Conservation (phyloP, 345 rosid species). For the Citrus sp. region DNA sequence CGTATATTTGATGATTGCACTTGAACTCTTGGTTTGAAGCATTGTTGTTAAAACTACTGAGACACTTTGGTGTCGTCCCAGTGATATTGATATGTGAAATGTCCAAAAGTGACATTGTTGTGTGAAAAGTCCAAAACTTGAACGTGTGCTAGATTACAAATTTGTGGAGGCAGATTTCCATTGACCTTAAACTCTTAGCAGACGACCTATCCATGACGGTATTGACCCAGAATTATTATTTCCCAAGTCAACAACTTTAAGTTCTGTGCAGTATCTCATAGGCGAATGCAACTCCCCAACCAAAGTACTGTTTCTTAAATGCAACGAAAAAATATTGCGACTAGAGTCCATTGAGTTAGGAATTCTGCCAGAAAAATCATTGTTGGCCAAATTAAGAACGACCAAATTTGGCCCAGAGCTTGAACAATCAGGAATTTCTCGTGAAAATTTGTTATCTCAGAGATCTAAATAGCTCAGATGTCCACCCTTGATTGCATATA, state of each 20-base stretch:
- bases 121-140: slow-evolving; percentile 3
- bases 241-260: too few species aligned
- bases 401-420: slow-evolving; percentile 2
- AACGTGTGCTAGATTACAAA: not conserved
- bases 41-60: not conserved
- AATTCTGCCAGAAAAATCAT: too few species aligned
- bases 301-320: too few species aligned
- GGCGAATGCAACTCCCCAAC: too few species aligned
- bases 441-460: slow-evolving; percentile 29
- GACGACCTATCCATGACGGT: too few species aligned
- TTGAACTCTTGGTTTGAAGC: not conserved
- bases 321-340: too few species aligned
- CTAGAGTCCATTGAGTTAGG: too few species aligned
- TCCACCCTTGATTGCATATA: not conserved
- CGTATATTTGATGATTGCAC: not conserved
- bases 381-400: not conserved
- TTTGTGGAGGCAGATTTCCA: slow-evolving; percentile 5
- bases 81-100: not conserved
- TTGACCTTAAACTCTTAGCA: not conserved
- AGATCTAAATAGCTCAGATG: slow-evolving; percentile 32
- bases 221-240: too few species aligned
- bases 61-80: slow-evolving; percentile 3
- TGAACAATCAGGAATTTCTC: slow-evolving; percentile 25
- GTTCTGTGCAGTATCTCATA: too few species aligned
- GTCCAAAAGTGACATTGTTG: not conserved